Evolutionary conservation across 1,284 basidiomycete species (phyloP), one percentile per base, ranked within the genome.

Genomic region (Inonotus hispidus): DNA sequence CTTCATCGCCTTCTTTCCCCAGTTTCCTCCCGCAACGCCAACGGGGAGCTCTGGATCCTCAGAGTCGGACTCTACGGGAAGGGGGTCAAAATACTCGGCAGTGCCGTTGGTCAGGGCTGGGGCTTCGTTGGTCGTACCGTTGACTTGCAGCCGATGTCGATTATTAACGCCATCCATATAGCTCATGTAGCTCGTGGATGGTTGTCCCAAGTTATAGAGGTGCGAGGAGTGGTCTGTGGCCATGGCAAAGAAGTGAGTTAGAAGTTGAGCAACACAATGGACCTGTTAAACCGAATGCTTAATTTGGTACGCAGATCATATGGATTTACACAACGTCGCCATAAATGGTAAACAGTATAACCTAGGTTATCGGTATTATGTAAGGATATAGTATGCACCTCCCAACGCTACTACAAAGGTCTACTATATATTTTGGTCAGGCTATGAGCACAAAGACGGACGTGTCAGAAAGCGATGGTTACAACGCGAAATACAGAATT

Each of bases 21-120:
- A 92, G 67, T 92, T 92, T 38, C 90, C 88, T 47, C 76, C 74
- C 13, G 74, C 78, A 49, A 78, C 74, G 57, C 74, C 77, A 61
- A 74, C 72, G 62, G 73, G 70, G 29, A 80, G 70, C 37, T 81
- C 78, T 63, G 83, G 82, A 23, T 84, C 84, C 62, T 87, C 85
- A 23, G 70, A 70, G 56, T 73, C 68, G 10, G 82, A 82, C 59
- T 80, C 78, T 67, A 83, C 86, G 69, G 83, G 81, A 11, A 85
- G 82, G 1, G 88, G 90, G 66, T 90, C 90, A 69, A 88, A 90
- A 86, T 87, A 91, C 27, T 82, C 77, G 68, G 89, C 21, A 32
- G 39, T 25, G 25, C 45, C 54, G 53, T 50, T 46, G 35, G 27
- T 13, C 16, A 32, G 21, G 11, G 41, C 6, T n/a, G 16, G 16